Evolutionary conservation across 2,329 filamentous ascomycete genomes (phyloP).

Genomic region (Daldinia sp.): DNA sequence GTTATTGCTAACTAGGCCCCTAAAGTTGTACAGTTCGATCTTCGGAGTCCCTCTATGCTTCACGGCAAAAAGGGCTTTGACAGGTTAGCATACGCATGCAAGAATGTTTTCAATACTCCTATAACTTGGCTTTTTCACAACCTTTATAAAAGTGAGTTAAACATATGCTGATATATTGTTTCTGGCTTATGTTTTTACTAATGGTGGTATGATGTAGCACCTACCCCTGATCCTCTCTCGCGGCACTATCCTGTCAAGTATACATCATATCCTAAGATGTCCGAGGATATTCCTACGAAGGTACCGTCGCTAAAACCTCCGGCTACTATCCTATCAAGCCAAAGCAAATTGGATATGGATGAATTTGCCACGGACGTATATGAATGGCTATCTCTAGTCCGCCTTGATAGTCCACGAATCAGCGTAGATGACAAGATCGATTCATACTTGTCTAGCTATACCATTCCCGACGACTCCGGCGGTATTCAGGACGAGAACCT

Average conservation of each 20-base stretch:
- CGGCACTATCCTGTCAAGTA: slow-evolving; percentile 55
- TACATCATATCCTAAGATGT: slow-evolving; percentile 49
- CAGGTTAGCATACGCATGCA: slow-evolving; percentile 78
- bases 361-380: slow-evolving; percentile 71
- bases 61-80: slow-evolving; percentile 86
- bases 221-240: slow-evolving; percentile 59
- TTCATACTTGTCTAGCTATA: slow-evolving; percentile 73
- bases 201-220: slow-evolving; percentile 48
- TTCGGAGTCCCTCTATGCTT: slow-evolving; percentile 78
- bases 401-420: slow-evolving; percentile 71
- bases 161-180: neutral
- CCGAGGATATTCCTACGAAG: slow-evolving; percentile 39
- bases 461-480: slow-evolving; percentile 56
- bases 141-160: slow-evolving; percentile 56
- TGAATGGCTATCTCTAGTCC: slow-evolving; percentile 78
- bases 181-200: slow-evolving; percentile 7
- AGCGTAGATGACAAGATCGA: slow-evolving; percentile 66
- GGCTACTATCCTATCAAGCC: slow-evolving; percentile 44
- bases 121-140: slow-evolving; percentile 83
- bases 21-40: slow-evolving; percentile 77
- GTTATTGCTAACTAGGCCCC: neutral
- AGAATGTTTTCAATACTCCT: slow-evolving; percentile 74
- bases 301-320: slow-evolving; percentile 49
- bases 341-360: slow-evolving; percentile 62
- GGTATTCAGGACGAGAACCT: slow-evolving; percentile 46